phyloP scores from a whole-genome alignment of 225 moss, liverwort and hornwort genomes.

The Lunularia cruciata region DNA sequence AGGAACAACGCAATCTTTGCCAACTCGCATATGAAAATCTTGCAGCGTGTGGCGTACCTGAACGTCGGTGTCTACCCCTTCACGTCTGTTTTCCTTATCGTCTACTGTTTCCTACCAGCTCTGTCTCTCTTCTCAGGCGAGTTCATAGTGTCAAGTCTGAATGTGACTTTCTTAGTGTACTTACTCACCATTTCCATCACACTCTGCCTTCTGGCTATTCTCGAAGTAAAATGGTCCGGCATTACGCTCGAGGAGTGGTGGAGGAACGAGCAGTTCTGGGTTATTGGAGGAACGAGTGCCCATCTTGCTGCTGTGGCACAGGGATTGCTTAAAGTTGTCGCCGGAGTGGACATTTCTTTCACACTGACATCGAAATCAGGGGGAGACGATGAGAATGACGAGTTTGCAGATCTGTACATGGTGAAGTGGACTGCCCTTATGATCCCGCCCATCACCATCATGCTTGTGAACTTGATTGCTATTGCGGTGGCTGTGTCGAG shows the following conservation, averaged over 20 bases:
- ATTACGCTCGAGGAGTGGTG: conserved; percentile 47
- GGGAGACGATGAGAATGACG: conserved; percentile 47
- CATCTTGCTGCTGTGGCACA: conserved; percentile 41
- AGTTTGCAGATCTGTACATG: conserved; percentile 36
- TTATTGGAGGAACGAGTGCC: conserved; percentile 42
- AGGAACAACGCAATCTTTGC: conserved; percentile 79
- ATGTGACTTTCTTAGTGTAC: conserved; percentile 33
- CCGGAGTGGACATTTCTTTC: conserved; percentile 42
- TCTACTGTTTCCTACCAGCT: conserved; percentile 43
- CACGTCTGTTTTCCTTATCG: conserved; percentile 40
- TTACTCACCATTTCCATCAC: conserved; percentile 49
- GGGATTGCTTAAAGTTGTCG: conserved; percentile 40
- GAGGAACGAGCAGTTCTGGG: conserved; percentile 51
- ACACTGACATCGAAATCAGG: conserved; percentile 40
- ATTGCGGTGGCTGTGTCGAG: conserved; percentile 83
- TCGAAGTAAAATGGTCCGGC: conserved; percentile 44
- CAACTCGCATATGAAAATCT: conserved; percentile 47
- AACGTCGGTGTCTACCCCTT: conserved; percentile 40
- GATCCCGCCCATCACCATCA: conserved; percentile 56
- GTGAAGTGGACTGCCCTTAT: conserved; percentile 40
- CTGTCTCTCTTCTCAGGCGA: conserved; percentile 35
- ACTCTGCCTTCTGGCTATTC: conserved; percentile 56
- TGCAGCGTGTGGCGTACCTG: conserved; percentile 43
- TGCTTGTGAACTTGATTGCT: conserved; percentile 67
- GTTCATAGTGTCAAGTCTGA: conserved; percentile 34